These are phyloP conservation scores for Ilyonectria sp. DNA, from an alignment of 2,329 filamentous ascomycete species.

Conservation along the genomic window DNA sequence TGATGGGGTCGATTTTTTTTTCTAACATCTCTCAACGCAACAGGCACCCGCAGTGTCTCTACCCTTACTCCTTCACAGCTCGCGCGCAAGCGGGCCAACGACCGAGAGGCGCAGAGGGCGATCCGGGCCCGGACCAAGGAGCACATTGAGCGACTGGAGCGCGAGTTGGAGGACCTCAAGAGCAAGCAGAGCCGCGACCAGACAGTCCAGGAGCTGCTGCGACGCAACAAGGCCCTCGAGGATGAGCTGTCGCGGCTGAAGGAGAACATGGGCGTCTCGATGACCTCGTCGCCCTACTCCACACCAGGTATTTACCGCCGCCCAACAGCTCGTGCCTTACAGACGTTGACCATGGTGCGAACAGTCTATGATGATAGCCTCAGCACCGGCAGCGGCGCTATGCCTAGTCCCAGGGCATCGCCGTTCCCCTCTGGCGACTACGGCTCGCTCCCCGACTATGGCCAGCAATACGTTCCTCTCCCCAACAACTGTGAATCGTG, in stretches of 20 bases:
- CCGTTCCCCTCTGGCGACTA: slow-evolving; percentile 64
- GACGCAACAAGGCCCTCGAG: slow-evolving; percentile 68
- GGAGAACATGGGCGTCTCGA: slow-evolving; percentile 61
- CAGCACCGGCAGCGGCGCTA: slow-evolving; percentile 55
- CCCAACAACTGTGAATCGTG: slow-evolving; percentile 63
- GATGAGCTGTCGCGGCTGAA: slow-evolving; percentile 64
- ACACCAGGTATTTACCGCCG: slow-evolving; percentile 54
- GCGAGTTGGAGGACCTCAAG: slow-evolving; percentile 80
- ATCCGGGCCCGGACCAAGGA: slow-evolving; percentile 90
- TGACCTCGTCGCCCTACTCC: slow-evolving; percentile 59
- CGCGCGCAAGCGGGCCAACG: slow-evolving; percentile 91
- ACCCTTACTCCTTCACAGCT: slow-evolving; percentile 91
- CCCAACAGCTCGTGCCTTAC: slow-evolving; percentile 14
- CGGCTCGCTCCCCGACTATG: slow-evolving; percentile 59
- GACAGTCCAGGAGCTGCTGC: slow-evolving; percentile 66
- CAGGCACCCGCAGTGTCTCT: slow-evolving; percentile 82
- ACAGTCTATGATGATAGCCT: slow-evolving; percentile 61
- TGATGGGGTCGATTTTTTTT: not conserved
- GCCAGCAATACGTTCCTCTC: slow-evolving; percentile 55
- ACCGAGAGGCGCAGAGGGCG: slow-evolving; percentile 89
- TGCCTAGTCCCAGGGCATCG: slow-evolving; percentile 62
- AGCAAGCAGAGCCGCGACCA: slow-evolving; percentile 64
- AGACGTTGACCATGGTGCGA: not conserved
- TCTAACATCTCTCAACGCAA: slow-evolving; percentile 3
- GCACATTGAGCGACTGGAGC: slow-evolving; percentile 85